These are phyloP conservation scores for Trametes punicea DNA, from an alignment of 768 basidiomycete genomes.

Conservation along the genomic window DNA sequence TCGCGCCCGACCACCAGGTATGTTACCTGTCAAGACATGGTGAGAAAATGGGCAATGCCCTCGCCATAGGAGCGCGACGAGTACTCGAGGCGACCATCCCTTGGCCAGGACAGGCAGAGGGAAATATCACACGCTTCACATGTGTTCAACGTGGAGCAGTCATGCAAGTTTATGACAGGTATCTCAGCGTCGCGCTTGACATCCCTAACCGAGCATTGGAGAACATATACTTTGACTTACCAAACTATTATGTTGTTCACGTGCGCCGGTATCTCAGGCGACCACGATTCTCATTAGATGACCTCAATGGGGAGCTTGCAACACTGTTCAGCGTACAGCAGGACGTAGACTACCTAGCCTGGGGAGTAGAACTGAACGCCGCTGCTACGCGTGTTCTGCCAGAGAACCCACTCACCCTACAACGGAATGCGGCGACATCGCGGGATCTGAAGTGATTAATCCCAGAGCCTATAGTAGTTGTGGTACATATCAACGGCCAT, in stretches of 20 bases:
- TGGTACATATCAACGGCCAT: slow-evolving; percentile 21
- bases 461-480: slow-evolving; percentile 13
- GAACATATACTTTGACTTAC: slow-evolving; percentile 2
- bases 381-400: not conserved
- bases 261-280: not conserved
- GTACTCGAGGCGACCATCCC: not conserved
- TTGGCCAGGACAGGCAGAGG: not conserved
- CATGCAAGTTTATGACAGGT: not conserved
- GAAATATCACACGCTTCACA: not conserved
- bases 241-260: not conserved
- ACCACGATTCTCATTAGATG: not conserved
- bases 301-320: not conserved
- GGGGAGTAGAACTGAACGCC: not conserved
- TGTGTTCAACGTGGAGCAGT: not conserved
- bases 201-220: not conserved
- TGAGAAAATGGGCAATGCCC: not conserved
- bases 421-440: slow-evolving; percentile 1
- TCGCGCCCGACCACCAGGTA: not conserved
- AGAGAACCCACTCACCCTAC: not conserved
- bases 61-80: not conserved
- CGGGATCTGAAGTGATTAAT: slow-evolving; percentile 10
- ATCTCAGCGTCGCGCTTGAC: not conserved
- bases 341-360: not conserved
- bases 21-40: not conserved
- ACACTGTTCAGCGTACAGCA: not conserved